Evolutionary conservation across 2,329 filamentous ascomycete genomes (phyloP).

Genomic region (Graphilbum fragrans): DNA sequence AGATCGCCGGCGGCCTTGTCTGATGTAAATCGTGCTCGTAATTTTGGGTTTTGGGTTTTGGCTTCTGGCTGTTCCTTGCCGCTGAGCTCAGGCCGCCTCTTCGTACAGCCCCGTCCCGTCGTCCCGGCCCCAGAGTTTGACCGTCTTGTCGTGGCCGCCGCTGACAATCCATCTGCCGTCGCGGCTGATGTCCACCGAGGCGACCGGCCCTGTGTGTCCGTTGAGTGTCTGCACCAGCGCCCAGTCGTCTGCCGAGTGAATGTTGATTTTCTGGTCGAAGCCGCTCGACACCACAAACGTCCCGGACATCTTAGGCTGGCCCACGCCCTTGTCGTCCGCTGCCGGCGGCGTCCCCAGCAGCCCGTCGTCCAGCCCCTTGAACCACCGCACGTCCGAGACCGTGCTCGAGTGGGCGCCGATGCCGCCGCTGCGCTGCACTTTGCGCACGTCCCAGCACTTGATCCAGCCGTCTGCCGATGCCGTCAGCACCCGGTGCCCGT

Average conservation of each 20-base stretch:
- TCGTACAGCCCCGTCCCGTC: slow-evolving; percentile 35
- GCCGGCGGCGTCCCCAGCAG: slow-evolving; percentile 47
- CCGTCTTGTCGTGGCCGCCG: slow-evolving; percentile 84
- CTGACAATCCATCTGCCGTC: slow-evolving; percentile 91
- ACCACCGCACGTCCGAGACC: slow-evolving; percentile 90
- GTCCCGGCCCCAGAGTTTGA: slow-evolving; percentile 92
- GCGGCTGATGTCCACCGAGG: slow-evolving; percentile 76
- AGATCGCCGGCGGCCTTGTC: no score
- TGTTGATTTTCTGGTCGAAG: slow-evolving; percentile 89
- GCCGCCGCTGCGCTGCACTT: slow-evolving; percentile 70
- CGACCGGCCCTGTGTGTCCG: slow-evolving; percentile 84
- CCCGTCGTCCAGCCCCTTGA: slow-evolving; percentile 72
- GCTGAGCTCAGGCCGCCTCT: not conserved
- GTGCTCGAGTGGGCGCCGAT: slow-evolving; percentile 86
- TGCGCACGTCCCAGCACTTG: slow-evolving; percentile 95
- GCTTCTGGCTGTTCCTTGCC: no score
- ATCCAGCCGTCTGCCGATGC: slow-evolving; percentile 91
- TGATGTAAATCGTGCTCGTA: no score
- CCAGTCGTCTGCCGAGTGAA: slow-evolving; percentile 97
- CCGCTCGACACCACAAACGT: slow-evolving; percentile 86
- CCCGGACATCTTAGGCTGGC: slow-evolving; percentile 68
- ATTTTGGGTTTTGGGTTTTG: no score
- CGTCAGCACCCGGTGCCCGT: slow-evolving; percentile 85
- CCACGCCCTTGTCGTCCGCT: slow-evolving; percentile 52
- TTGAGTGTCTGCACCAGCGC: slow-evolving; percentile 74